Conservation (phyloP, 148 eudicot species). For the Camellia sinensis region DNA sequence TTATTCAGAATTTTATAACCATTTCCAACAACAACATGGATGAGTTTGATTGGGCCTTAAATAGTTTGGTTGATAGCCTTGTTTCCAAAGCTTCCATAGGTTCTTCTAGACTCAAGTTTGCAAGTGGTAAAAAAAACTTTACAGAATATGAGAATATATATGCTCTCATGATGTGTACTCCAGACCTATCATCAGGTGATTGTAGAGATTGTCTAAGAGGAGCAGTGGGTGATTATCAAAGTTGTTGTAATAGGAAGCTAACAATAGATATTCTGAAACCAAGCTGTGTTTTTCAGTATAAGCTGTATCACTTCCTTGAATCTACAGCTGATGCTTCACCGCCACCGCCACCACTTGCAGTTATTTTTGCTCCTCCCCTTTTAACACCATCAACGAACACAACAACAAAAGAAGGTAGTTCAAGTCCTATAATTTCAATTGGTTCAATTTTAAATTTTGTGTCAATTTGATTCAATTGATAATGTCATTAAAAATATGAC, state of each 20-base stretch:
- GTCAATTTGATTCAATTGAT: no score
- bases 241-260: background rate
- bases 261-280: background rate
- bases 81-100: slow-evolving; percentile 17
- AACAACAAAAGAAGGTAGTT: no score
- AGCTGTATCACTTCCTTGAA: no score
- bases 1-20: no score
- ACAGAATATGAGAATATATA: slow-evolving; percentile 12
- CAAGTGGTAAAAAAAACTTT: slow-evolving; percentile 19
- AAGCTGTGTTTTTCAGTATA: no score
- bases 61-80: slow-evolving; percentile 6
- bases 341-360: no score
- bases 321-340: no score
- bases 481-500: no score
- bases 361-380: no score
- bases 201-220: slow-evolving; percentile 16
- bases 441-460: no score
- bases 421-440: no score
- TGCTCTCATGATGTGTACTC: slow-evolving; percentile 32
- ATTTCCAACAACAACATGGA: background rate
- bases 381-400: no score
- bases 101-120: slow-evolving; percentile 16
- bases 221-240: background rate
- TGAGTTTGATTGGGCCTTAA: slow-evolving; percentile 11
- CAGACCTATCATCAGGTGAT: slow-evolving; percentile 17